Evolutionary conservation across 768 basidiomycete species (phyloP).

Genomic region (Calocera viscosa): DNA sequence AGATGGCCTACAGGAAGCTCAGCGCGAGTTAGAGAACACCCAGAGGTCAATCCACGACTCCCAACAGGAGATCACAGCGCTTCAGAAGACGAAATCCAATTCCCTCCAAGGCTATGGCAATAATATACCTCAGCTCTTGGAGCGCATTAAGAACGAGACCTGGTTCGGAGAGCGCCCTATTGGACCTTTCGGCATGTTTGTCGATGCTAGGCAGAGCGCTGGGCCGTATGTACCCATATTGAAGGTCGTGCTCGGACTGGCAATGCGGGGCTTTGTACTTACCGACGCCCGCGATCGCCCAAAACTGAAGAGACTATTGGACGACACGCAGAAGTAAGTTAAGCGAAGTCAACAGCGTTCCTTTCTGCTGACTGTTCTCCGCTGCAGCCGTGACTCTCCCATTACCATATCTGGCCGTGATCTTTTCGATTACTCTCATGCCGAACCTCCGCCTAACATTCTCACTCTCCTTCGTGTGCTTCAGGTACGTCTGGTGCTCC

Average conservation of each 20-base stretch:
- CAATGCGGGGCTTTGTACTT: slow-evolving; percentile 60
- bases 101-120: slow-evolving; percentile 49
- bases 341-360: slow-evolving; percentile 1
- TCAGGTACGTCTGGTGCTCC: slow-evolving; percentile 39
- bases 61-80: slow-evolving; percentile 39
- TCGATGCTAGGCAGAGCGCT: slow-evolving; percentile 60
- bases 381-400: slow-evolving; percentile 33
- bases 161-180: slow-evolving; percentile 60
- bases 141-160: slow-evolving; percentile 35
- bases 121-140: slow-evolving; percentile 46
- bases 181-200: slow-evolving; percentile 68
- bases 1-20: background rate
- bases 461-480: slow-evolving; percentile 72
- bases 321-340: slow-evolving; percentile 11
- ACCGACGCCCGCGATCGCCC: slow-evolving; percentile 53
- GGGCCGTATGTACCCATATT: slow-evolving; percentile 33
- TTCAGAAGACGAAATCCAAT: slow-evolving; percentile 43
- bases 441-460: slow-evolving; percentile 52
- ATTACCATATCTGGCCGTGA: slow-evolving; percentile 61
- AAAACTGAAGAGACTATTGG: slow-evolving; percentile 42
- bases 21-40: slow-evolving; percentile 19
- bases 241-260: slow-evolving; percentile 42
- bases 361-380: background rate
- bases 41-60: slow-evolving; percentile 35
- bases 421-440: slow-evolving; percentile 63